These are phyloP conservation scores for Fulvia fulva DNA, from an alignment of 2,329 filamentous ascomycete species.

Conservation along the genomic window DNA sequence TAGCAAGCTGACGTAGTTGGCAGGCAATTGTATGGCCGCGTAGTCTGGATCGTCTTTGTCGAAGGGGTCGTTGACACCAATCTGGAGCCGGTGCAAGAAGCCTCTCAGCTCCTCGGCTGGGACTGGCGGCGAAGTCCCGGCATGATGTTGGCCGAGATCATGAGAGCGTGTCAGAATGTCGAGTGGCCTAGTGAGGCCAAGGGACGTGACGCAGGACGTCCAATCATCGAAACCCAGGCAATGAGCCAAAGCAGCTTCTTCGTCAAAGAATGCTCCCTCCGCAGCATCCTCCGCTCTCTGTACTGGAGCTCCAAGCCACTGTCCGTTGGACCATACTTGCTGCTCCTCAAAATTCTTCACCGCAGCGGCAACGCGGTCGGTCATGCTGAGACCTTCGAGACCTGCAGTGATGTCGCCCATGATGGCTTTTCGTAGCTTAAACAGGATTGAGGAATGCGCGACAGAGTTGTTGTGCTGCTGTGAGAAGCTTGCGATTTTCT, in stretches of 20 bases:
- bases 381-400: neutral
- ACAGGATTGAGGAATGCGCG: neutral
- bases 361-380: neutral
- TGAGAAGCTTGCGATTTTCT: neutral
- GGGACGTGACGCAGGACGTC: no score
- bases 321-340: neutral
- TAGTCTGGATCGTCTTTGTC: neutral
- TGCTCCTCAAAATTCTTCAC: neutral
- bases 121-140: neutral
- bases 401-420: neutral
- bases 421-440: neutral
- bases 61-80: neutral
- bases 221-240: neutral
- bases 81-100: neutral
- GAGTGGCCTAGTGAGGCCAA: no score
- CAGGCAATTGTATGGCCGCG: neutral
- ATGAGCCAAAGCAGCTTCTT: neutral
- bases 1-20: neutral
- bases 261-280: neutral
- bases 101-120: neutral
- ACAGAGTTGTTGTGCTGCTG: neutral
- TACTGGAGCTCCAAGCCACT: neutral
- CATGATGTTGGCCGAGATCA: neutral
- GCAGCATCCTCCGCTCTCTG: neutral
- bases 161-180: no score